A percentile compares a stretch with the other conserved stretches of the same genome.
phyloP scores from a whole-genome alignment of 768 basidiomycete genomes.

The Lactifluus rugatus region DNA sequence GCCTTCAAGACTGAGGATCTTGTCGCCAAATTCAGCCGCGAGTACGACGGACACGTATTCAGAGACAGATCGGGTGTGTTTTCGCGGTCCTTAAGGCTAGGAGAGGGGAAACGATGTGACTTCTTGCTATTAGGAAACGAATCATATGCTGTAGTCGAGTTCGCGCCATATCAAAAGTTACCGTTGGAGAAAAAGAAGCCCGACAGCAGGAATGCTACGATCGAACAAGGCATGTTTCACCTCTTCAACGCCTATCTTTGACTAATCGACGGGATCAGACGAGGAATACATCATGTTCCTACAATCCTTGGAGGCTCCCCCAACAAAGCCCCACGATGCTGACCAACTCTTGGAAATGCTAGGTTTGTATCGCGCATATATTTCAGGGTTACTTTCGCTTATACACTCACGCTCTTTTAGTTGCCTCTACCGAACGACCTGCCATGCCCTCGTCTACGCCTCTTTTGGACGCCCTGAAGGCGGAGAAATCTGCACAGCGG shows the following conservation, averaged over 20 bases:
- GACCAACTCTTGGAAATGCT: slow-evolving; percentile 51
- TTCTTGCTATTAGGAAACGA: slow-evolving; percentile 55
- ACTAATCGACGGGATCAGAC: slow-evolving; percentile 34
- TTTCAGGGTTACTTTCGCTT: not conserved
- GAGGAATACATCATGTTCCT: slow-evolving; percentile 80
- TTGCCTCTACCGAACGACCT: slow-evolving; percentile 51
- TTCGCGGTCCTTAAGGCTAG: not conserved
- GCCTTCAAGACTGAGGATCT: slow-evolving; percentile 71
- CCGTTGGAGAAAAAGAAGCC: slow-evolving; percentile 66
- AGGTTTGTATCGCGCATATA: slow-evolving; percentile 32
- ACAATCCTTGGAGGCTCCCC: slow-evolving; percentile 52
- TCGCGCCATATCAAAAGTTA: slow-evolving; percentile 83
- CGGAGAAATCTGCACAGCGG: slow-evolving; percentile 58
- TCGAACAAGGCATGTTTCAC: slow-evolving; percentile 63
- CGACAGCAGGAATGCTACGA: slow-evolving; percentile 77
- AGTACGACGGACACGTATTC: slow-evolving; percentile 88
- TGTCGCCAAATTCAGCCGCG: slow-evolving; percentile 65
- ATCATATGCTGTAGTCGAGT: slow-evolving; percentile 84
- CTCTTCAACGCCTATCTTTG: not conserved
- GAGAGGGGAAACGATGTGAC: not conserved
- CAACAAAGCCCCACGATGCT: slow-evolving; percentile 39
- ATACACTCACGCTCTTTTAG: slow-evolving; percentile 28
- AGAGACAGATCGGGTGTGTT: slow-evolving; percentile 79
- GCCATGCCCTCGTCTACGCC: slow-evolving; percentile 76
- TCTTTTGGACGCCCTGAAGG: slow-evolving; percentile 85